Conservation (phyloP, 306 rosid species). For the Acacia melanoxylon region DNA sequence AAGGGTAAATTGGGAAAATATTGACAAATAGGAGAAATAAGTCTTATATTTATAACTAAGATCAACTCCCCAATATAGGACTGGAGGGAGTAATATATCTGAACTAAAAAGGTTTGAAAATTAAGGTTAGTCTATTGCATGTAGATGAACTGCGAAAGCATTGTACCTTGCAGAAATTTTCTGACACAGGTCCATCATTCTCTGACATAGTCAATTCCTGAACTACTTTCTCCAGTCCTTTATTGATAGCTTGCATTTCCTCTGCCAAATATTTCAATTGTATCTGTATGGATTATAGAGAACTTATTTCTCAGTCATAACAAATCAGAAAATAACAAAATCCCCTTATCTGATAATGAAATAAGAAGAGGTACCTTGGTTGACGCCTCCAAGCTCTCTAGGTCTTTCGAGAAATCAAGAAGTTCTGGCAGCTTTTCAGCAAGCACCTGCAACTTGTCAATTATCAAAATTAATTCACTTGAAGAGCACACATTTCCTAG, state of each 20-base stretch:
- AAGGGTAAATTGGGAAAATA: too few relatives aligned
- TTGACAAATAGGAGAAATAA: too few relatives aligned
- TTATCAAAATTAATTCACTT: slow-evolving; percentile 20
- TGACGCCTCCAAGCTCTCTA: slow-evolving; percentile 74
- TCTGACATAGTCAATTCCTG: slow-evolving; percentile 88
- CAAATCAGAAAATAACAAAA: slow-evolving; percentile 25
- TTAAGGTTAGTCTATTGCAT: neutral
- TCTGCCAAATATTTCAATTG: slow-evolving; percentile 97
- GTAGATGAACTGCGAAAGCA: slow-evolving; percentile 6
- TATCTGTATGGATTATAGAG: slow-evolving; percentile 52
- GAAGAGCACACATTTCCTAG: neutral
- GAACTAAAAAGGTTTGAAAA: neutral
- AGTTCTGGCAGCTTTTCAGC: slow-evolving; percentile 91
- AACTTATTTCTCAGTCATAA: slow-evolving; percentile 25
- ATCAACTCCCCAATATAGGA: too few relatives aligned
- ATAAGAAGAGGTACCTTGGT: slow-evolving; percentile 58
- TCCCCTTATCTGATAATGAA: slow-evolving; percentile 12
- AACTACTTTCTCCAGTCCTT: slow-evolving; percentile 93
- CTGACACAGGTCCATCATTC: slow-evolving; percentile 84
- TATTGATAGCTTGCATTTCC: slow-evolving; percentile 97
- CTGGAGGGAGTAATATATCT: neutral
- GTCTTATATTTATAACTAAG: too few relatives aligned
- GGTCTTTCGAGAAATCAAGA: slow-evolving; percentile 77
- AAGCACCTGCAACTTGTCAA: slow-evolving; percentile 68
- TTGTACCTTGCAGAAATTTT: slow-evolving; percentile 76